Evolutionary conservation across 2,329 filamentous ascomycete species (phyloP), one percentile per base, ranked within the genome.

Genomic region (Fusarium sp.): DNA sequence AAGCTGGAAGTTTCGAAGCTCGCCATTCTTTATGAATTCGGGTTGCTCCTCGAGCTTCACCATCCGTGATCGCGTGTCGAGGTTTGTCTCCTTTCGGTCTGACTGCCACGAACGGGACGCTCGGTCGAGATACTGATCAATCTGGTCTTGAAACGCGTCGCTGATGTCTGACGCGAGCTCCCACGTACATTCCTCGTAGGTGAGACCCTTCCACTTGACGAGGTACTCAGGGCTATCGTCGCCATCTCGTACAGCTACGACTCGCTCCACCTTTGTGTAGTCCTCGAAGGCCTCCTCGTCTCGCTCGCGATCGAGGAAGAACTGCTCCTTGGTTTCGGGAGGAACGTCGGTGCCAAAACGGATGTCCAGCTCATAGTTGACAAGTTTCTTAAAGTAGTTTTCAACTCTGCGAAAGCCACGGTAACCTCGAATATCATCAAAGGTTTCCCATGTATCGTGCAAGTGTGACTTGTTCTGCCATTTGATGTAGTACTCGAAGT

Each of bases 401-500:
- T 98, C 96, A 9, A 99, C 85, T 60, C 94, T 94, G 48, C 94
- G 92, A 70, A 91, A 90, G 63, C 96, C 95, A 65, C 93, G 92
- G 76, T 90, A 91, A n/a, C 89, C 87, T 23, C 88, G 85, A 27
- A 97, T 87, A 20, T 84, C 87, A 56, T 92, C 89, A 61, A 90
- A 90, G 0, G 89, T 90, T 79, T 98, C 94, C 95, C 96, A 99
- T 0, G 94, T 97, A 57, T 96, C 92, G 81, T 99, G 96, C 72
- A 97, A 90, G 77, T 99, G 94, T 13, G 96, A 97, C 79, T 94
- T 93, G 70, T 91, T 93, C 79, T 97, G 93, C 96, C 96, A 99
- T 82, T 99, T 99, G 79, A 99, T 94, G 79, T 90, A 87, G 72
- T 85, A 99, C 75, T 98, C 93, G 73, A 96, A 97, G 75, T 97